A percentile compares a stretch with the other conserved stretches of the same genome.
Conservation (phyloP, 805 yeast genomes). For the Kazachstania taianensis region DNA sequence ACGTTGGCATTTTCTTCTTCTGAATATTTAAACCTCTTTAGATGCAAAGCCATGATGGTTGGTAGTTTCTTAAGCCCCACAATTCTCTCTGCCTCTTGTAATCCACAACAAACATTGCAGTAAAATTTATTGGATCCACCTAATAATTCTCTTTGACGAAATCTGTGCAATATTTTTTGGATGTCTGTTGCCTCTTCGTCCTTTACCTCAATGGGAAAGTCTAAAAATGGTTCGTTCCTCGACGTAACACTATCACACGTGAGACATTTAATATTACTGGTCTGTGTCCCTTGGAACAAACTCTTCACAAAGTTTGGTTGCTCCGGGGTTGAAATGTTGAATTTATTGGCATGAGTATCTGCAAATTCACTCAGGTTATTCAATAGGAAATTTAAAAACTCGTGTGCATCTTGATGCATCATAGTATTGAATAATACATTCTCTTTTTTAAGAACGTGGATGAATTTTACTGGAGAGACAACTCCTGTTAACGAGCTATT, state of each 20-base stretch:
- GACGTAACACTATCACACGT: constrained; percentile 77
- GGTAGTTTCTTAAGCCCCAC: constrained; percentile 76
- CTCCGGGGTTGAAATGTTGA: not conserved
- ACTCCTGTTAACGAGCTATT: constrained; percentile 63
- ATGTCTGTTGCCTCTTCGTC: constrained; percentile 63
- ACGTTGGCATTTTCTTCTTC: constrained; percentile 72
- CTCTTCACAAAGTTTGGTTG: constrained; percentile 44
- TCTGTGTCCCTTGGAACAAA: constrained; percentile 74
- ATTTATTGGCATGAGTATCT: constrained; percentile 20
- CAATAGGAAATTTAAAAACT: constrained; percentile 76
- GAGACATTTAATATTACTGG: constrained; percentile 84
- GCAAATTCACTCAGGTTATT: constrained; percentile 54
- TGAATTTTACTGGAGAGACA: constrained; percentile 67
- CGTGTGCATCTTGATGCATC: constrained; percentile 99
- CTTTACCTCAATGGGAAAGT: constrained; percentile 78
- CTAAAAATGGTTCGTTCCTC: constrained; percentile 78
- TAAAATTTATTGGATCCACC: constrained; percentile 83
- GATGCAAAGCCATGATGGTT: constrained; percentile 65
- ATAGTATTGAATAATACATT: constrained; percentile 79
- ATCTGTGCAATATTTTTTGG: constrained; percentile 35
- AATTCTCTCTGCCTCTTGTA: constrained; percentile 89
- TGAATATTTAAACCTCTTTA: constrained; percentile 85
- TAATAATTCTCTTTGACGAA: constrained; percentile 75
- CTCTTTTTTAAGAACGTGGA: constrained; percentile 67
- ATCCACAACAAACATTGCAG: constrained; percentile 80